phyloP scores from a whole-genome alignment of 129 eudicot species.

The Sambucus nigra region DNA sequence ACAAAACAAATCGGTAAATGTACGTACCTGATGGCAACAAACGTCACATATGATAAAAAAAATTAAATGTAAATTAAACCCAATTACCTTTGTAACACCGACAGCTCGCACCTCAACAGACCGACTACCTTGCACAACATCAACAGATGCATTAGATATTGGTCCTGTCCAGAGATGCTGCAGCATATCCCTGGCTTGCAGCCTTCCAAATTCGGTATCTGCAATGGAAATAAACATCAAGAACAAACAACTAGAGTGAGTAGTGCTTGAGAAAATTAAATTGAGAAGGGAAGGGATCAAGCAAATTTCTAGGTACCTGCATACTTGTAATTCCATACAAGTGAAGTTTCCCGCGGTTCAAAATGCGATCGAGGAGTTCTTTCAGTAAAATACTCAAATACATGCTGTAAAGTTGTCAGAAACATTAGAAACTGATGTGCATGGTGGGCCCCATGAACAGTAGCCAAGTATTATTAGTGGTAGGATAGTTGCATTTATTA shows the following conservation, averaged over 20 bases:
- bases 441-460: too few relatives aligned
- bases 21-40: not conserved
- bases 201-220: slow-evolving; percentile 85
- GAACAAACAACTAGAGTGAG: not conserved
- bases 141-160: slow-evolving; percentile 80
- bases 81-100: slow-evolving; percentile 85
- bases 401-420: slow-evolving; percentile 52
- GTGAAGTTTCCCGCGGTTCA: slow-evolving; percentile 81
- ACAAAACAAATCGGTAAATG: not conserved
- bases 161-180: slow-evolving; percentile 99
- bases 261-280: not conserved
- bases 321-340: slow-evolving; percentile 97
- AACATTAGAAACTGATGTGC: not conserved
- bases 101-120: slow-evolving; percentile 95
- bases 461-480: too few relatives aligned
- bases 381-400: slow-evolving; percentile 82
- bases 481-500: too few relatives aligned
- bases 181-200: slow-evolving; percentile 95
- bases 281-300: not conserved
- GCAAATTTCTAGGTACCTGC: slow-evolving; percentile 47
- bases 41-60: not conserved
- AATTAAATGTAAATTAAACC: not conserved
- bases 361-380: slow-evolving; percentile 89
- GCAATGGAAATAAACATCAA: slow-evolving; percentile 8
- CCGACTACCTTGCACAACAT: slow-evolving; percentile 89